Percentiles rank a stretch among this genome's conserved stretches.
phyloP scores from a whole-genome alignment of 768 basidiomycete species.

The Calocera viscosa region DNA sequence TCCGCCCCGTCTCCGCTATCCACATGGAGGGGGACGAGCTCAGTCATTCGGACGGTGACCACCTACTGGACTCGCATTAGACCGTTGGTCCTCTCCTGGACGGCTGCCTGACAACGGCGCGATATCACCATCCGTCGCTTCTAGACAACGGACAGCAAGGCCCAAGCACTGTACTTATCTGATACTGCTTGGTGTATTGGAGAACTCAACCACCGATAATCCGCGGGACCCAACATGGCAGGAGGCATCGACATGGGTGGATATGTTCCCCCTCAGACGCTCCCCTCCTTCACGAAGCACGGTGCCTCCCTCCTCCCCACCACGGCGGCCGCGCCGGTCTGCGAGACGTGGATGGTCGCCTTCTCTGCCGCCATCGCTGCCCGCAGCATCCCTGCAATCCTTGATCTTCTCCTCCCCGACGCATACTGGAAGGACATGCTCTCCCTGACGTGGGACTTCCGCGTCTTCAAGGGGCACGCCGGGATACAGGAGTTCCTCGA shows the following conservation, averaged over 20 bases:
- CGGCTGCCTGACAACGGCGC: no score
- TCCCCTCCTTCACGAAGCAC: not conserved
- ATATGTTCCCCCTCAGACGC: not conserved
- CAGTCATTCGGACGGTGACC: no score
- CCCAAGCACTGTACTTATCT: no score
- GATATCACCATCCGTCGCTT: no score
- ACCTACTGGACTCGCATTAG: no score
- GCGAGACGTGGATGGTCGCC: not conserved
- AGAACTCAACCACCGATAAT: no score
- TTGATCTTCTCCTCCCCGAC: slow-evolving; percentile 26
- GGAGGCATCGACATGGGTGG: not conserved
- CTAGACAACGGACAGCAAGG: no score
- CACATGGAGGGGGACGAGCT: no score
- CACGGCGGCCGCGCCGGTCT: not conserved
- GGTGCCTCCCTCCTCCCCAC: not conserved
- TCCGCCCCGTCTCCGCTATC: no score
- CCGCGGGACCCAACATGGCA: not conserved
- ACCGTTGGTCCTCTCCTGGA: no score
- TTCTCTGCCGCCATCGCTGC: slow-evolving; percentile 23
- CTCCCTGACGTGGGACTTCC: slow-evolving; percentile 52
- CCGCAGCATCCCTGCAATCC: slow-evolving; percentile 20
- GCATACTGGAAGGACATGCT: slow-evolving; percentile 49
- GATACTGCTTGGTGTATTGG: no score
- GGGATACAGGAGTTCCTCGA: slow-evolving; percentile 35
- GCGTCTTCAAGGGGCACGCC: slow-evolving; percentile 38